phyloP scores from a whole-genome alignment of 805 yeast genomes.

The Yamadazyma phyllophila region DNA sequence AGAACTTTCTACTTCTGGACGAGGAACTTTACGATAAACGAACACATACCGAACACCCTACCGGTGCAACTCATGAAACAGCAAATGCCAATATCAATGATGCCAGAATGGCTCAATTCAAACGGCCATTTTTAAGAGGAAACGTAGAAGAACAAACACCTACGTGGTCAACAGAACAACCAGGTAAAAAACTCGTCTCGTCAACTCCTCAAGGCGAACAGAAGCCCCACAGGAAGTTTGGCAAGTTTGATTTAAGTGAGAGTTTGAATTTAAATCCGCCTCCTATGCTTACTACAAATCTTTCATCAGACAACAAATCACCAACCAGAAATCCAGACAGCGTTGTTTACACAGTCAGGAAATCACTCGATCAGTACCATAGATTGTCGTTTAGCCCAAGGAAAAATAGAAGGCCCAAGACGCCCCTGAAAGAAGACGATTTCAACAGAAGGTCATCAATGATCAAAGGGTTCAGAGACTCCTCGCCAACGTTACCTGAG shows the following conservation, averaged over 20 bases:
- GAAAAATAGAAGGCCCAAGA: conserved; percentile 21
- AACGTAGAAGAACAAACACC: conserved; percentile 30
- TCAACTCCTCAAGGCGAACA: conserved; percentile 10
- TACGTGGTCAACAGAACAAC: conserved; percentile 34
- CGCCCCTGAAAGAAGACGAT: conserved; percentile 9
- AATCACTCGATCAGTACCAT: conserved; percentile 31
- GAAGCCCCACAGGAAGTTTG: conserved; percentile 1
- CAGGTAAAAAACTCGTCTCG: conserved; percentile 12
- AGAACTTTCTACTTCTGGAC: conserved; percentile 17
- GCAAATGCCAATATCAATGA: not conserved
- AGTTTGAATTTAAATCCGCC: conserved; percentile 24
- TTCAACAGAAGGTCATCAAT: conserved; percentile 29
- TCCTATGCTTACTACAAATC: conserved; percentile 14
- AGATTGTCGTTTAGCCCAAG: conserved; percentile 31
- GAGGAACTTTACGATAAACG: conserved; percentile 12
- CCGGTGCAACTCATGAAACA: not conserved
- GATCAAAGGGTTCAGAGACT: conserved; percentile 34
- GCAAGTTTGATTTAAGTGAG: conserved; percentile 22
- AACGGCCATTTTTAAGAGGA: conserved; percentile 20
- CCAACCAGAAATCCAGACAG: conserved; percentile 12
- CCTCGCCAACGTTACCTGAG: conserved; percentile 45
- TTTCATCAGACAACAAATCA: conserved; percentile 10
- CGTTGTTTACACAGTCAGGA: conserved; percentile 27
- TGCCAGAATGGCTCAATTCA: conserved; percentile 9
- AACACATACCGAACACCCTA: not conserved